These are phyloP conservation scores for Persicaria maculosa DNA, from an alignment of 148 eudicot genomes.

Conservation along the genomic window DNA sequence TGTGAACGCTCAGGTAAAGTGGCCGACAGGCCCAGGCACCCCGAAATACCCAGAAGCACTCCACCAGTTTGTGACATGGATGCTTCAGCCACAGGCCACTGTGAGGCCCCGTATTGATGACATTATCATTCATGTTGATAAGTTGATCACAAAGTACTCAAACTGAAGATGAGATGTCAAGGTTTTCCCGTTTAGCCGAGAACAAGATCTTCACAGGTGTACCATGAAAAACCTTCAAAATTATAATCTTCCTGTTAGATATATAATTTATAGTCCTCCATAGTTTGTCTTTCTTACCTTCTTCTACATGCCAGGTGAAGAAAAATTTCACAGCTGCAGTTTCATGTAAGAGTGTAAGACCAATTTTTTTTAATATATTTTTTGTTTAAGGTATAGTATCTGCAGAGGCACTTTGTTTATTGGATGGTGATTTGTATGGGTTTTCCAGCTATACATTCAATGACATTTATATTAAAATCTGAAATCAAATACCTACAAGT, in stretches of 20 bases:
- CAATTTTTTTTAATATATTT: not conserved
- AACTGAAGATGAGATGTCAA: slow-evolving; percentile 18
- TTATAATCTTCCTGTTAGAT: not conserved
- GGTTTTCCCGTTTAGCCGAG: not conserved
- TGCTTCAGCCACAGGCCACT: slow-evolving; percentile 94
- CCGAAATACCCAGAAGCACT: slow-evolving; percentile 86
- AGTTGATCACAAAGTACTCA: slow-evolving; percentile 79
- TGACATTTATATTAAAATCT: not conserved
- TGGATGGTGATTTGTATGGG: slow-evolving; percentile 3
- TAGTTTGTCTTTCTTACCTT: not conserved
- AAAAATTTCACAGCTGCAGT: slow-evolving; percentile 3
- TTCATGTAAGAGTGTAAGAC: slow-evolving; percentile 4
- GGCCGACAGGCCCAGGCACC: slow-evolving; percentile 70
- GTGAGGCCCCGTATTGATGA: slow-evolving; percentile 91
- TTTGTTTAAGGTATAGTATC: not conserved
- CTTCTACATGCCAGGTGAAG: not conserved
- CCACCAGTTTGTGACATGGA: slow-evolving; percentile 96
- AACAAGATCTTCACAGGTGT: slow-evolving; percentile 8
- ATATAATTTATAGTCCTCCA: slow-evolving; percentile 4
- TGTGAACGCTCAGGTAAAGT: slow-evolving; percentile 83
- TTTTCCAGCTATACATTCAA: not conserved
- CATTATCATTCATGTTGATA: slow-evolving; percentile 85
- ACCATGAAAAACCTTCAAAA: not conserved
- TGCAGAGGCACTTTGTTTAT: slow-evolving; percentile 6
- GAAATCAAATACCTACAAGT: not conserved